Percentiles rank a stretch among this genome's conserved stretches.
Evolutionary conservation across 1,139 yeast species (phyloP).

Genomic region (Yamadazyma songkhlaensis): DNA sequence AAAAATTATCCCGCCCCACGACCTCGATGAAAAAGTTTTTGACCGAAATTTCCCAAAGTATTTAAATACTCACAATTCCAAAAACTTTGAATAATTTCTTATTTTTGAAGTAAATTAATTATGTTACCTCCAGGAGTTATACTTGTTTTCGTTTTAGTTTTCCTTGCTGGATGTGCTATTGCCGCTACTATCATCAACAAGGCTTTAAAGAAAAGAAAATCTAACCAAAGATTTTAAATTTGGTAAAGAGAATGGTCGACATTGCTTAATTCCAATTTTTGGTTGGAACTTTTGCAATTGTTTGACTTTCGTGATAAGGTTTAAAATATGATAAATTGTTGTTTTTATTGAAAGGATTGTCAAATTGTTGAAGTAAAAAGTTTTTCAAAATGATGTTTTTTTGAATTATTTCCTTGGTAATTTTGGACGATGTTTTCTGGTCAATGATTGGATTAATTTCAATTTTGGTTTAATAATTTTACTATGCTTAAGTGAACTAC

Average conservation of each 20-base stretch:
- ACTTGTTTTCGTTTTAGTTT: slow-evolving; percentile 46
- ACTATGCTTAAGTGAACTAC: slow-evolving; percentile 7
- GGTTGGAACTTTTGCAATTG: neutral
- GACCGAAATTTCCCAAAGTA: neutral
- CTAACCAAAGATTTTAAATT: slow-evolving; percentile 48
- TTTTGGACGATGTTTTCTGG: too few relatives aligned
- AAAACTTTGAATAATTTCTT: neutral
- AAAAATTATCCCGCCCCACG: neutral
- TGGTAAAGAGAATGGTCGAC: neutral
- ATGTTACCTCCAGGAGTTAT: slow-evolving; percentile 55
- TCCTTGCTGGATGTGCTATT: slow-evolving; percentile 39
- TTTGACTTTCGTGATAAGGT: neutral
- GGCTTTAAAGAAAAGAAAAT: slow-evolving; percentile 41
- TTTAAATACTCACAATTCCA: neutral
- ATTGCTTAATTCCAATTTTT: neutral
- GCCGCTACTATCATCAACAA: slow-evolving; percentile 34
- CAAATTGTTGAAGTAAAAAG: neutral
- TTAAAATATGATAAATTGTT: slow-evolving; percentile 3
- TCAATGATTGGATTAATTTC: neutral
- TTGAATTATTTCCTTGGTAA: too few relatives aligned
- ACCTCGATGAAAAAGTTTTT: neutral
- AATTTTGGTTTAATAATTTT: neutral
- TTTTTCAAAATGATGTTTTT: neutral
- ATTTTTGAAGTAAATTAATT: slow-evolving; percentile 5
- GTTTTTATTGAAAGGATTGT: slow-evolving; percentile 2